Evolutionary conservation across 345 rosid genomes (phyloP), one percentile per base, ranked within the genome.

Genomic region (Pistacia integerrima): DNA sequence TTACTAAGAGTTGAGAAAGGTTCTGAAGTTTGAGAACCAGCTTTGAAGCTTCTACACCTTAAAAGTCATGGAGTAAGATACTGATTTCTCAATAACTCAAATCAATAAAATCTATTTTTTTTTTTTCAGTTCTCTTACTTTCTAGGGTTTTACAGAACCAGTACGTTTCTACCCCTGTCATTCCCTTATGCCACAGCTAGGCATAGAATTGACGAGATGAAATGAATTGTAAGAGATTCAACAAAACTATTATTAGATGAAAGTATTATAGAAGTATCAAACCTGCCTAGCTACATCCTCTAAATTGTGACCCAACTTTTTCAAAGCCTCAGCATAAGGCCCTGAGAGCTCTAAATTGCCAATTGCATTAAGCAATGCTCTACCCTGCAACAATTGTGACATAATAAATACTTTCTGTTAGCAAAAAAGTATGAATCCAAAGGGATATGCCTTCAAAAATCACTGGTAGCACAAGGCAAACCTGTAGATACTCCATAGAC

Each of bases 401-500:
- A 35, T 14, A 51, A 44, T 44, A 67, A 30, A 25, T n/a, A 17
- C n/a, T 13, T 8, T 16, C 36, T 10, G 36, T 49, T 13, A 58
- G 44, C 33, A 5, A 14, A 66, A 58, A 18, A 20, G 13, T 30
- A 8, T 49, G 13, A 74, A 62, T 30, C 60, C 35, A 62, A 16
- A 33, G 60, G 17, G 56, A 36, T 69, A 17, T 64, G 16, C 2
- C 48, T 4, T 30, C 3, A 74, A 11, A 65, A 70, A 22, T 35
- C n/a, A 75, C 22, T 4, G 64, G 49, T 41, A 18, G 49, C 55
- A 20, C 38, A 17, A n/a, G 59, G 10, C 69, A 62, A 48, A 88
- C 92, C 90, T 88, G 88, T 22, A 88, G 80, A 76, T 22, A 88
- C 85, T 88, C 88, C 92, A 88, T 88, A 4, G 94, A 90, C 36